Evolutionary conservation across 2,329 filamentous ascomycete species (phyloP).

Genomic region (Diaporthe sp.): DNA sequence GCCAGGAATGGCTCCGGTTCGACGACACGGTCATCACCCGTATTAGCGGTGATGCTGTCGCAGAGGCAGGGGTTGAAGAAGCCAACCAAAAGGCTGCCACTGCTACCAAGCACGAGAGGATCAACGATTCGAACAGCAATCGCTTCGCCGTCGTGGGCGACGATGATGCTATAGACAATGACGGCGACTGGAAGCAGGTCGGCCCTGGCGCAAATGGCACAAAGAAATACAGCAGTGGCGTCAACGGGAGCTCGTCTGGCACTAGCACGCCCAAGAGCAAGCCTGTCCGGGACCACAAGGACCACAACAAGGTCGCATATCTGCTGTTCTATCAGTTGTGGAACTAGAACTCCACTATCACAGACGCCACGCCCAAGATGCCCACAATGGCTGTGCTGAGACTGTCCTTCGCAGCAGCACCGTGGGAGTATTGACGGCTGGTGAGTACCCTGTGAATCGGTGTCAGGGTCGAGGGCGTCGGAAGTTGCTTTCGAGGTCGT

Average conservation of each 20-base stretch:
- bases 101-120: constrained; percentile 73
- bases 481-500: background rate
- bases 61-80: constrained; percentile 85
- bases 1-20: constrained; percentile 94
- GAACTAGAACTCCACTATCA: constrained; percentile 19
- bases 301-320: constrained; percentile 97
- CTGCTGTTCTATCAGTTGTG: constrained; percentile 86
- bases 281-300: constrained; percentile 72
- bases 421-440: background rate
- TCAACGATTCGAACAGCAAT: constrained; percentile 62
- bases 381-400: background rate
- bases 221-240: constrained; percentile 79
- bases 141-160: constrained; percentile 79
- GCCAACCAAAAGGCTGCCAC: constrained; percentile 71
- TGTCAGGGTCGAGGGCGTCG: background rate
- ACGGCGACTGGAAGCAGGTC: constrained; percentile 84
- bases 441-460: background rate
- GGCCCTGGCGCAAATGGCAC: constrained; percentile 69
- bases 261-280: constrained; percentile 65
- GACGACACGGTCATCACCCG: constrained; percentile 93
- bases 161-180: constrained; percentile 70
- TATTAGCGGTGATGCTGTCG: constrained; percentile 88
- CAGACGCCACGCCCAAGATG: background rate
- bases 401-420: background rate
- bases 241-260: constrained; percentile 70